Conservation (phyloP, 1,284 basidiomycete genomes). For the Paramarasmius palmivorus region DNA sequence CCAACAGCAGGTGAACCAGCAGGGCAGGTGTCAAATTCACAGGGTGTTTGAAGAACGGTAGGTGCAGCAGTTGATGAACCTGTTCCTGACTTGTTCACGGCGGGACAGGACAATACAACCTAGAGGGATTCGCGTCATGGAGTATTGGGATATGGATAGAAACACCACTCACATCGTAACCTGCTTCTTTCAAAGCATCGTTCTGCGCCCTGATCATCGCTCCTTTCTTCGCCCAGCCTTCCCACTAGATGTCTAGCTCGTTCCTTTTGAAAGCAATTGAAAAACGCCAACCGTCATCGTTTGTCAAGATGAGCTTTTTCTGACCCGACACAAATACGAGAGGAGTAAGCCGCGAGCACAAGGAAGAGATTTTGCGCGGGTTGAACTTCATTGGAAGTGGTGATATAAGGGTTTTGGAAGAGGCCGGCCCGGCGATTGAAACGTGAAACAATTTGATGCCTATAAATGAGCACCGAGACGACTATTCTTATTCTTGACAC, state of each 20-base stretch:
- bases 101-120: constrained; percentile 39
- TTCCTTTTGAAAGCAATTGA: too few species aligned
- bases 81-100: constrained; percentile 38
- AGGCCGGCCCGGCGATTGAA: too few species aligned
- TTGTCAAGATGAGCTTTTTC: constrained; percentile 24
- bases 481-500: too few species aligned
- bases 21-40: constrained; percentile 40
- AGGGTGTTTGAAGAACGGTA: constrained; percentile 27
- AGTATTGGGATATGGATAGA: background rate
- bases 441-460: too few species aligned
- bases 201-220: constrained; percentile 37
- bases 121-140: constrained; percentile 11
- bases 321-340: background rate
- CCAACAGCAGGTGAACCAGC: constrained; percentile 38
- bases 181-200: constrained; percentile 29
- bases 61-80: constrained; percentile 29
- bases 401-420: too few species aligned
- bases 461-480: too few species aligned
- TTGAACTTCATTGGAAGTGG: background rate
- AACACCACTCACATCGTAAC: constrained; percentile 27
- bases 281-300: constrained; percentile 28
- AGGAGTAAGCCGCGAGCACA: background rate
- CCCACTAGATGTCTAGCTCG: too few species aligned
- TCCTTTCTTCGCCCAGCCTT: too few species aligned
- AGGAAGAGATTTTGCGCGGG: background rate